Conservation (phyloP, 1,284 basidiomycete species). For the Boletellus deceptivus region DNA sequence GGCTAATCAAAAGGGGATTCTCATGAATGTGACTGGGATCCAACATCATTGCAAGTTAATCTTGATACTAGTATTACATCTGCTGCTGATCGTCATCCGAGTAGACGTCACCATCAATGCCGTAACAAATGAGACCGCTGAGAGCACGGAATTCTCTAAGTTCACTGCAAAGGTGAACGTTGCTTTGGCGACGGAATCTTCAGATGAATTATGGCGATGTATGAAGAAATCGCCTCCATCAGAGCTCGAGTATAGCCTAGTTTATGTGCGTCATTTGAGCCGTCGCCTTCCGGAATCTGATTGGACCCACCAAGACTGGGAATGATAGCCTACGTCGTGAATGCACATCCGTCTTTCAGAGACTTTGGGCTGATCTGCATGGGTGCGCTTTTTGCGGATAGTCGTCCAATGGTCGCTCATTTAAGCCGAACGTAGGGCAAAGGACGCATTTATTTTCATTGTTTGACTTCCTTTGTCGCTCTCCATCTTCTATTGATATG, state of each 20-base stretch:
- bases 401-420: no score
- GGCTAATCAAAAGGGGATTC: conserved; percentile 42
- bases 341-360: conserved; percentile 70
- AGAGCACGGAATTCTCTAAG: no score
- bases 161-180: conserved; percentile 80
- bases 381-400: conserved; percentile 36
- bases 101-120: no score
- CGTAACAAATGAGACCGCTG: no score
- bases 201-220: conserved; percentile 77
- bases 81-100: no score
- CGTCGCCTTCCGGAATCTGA: no score
- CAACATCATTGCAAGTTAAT: conserved; percentile 2
- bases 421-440: neutral
- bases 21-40: conserved; percentile 46
- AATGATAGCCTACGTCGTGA: no score
- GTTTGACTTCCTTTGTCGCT: conserved; percentile 38
- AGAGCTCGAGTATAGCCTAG: conserved; percentile 74
- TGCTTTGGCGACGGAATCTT: conserved; percentile 64
- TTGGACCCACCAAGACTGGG: conserved; percentile 54
- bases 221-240: conserved; percentile 90
- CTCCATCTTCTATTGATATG: neutral
- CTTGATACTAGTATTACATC: no score
- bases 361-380: conserved; percentile 78
- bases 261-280: conserved; percentile 59
- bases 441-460: conserved; percentile 68